These are phyloP conservation scores for Pelargonium australe DNA, from an alignment of 441 rosid species.

Conservation along the genomic window DNA sequence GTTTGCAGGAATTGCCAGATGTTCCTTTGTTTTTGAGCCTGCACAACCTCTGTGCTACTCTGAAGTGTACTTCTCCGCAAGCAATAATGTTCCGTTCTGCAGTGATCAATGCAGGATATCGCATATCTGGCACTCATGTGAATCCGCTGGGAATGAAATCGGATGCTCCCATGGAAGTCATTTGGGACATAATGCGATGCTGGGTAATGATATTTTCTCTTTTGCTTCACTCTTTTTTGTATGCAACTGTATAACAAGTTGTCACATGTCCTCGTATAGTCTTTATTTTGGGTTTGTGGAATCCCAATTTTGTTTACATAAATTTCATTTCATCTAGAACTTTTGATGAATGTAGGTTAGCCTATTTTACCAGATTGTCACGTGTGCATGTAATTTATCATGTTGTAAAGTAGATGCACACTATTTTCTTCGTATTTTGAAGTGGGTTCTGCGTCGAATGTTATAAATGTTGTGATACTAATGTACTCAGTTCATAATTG, in stretches of 20 bases:
- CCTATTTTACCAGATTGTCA: no score
- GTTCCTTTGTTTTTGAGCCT: conserved; percentile 86
- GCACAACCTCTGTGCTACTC: conserved; percentile 87
- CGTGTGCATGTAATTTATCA: no score
- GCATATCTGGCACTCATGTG: conserved; percentile 86
- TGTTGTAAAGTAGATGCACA: no score
- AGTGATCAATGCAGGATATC: conserved; percentile 84
- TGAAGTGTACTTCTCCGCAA: conserved; percentile 92
- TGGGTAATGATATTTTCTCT: conserved; percentile 55
- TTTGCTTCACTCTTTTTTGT: neutral
- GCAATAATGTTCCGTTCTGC: conserved; percentile 90
- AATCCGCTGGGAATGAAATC: conserved; percentile 85
- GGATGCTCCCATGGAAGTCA: conserved; percentile 92
- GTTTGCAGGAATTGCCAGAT: conserved; percentile 82
- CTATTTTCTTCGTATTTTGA: no score
- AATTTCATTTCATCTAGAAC: no score
- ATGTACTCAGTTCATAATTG: conserved; percentile 5
- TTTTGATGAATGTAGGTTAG: no score
- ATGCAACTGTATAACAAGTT: neutral
- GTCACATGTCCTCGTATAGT: no score
- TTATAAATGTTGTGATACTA: neutral
- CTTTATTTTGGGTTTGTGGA: no score
- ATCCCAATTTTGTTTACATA: no score
- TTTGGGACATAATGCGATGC: conserved; percentile 98
- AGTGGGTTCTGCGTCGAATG: no score